A percentile compares a stretch with the other conserved stretches of the same genome.
These are phyloP conservation scores for Hansfordia pulvinata DNA, from an alignment of 2,329 filamentous ascomycete genomes.

Conservation along the genomic window DNA sequence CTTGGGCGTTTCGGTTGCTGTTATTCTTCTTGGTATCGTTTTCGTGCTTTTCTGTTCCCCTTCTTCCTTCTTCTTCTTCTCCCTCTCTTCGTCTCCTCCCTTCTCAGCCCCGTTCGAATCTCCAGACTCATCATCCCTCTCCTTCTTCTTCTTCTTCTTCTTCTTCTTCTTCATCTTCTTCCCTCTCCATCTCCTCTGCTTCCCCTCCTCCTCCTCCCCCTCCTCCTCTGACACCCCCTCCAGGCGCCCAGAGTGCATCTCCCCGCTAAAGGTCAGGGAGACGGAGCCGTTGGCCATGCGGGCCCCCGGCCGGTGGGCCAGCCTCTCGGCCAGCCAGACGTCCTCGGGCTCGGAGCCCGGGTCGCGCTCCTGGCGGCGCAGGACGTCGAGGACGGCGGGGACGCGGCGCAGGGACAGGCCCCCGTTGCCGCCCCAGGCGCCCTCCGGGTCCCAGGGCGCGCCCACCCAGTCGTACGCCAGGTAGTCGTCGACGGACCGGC, in stretches of 20 bases:
- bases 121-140: background rate
- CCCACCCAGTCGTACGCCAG: conserved; percentile 40
- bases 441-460: conserved; percentile 29
- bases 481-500: conserved; percentile 31
- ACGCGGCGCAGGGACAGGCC: conserved; percentile 38
- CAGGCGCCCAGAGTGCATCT: conserved; percentile 25
- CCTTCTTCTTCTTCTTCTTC: background rate
- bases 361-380: conserved; percentile 30
- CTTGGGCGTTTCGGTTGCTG: background rate
- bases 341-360: conserved; percentile 36
- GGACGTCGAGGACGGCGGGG: conserved; percentile 35
- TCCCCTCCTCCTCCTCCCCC: conserved; percentile 7
- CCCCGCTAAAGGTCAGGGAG: conserved; percentile 34
- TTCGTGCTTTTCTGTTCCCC: background rate
- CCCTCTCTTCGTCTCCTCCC: background rate
- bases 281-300: conserved; percentile 37
- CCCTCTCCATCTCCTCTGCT: background rate
- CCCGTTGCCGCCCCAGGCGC: conserved; percentile 34
- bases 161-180: conserved; percentile 1
- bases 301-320: conserved; percentile 32
- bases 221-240: conserved; percentile 12
- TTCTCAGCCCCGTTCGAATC: background rate
- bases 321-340: conserved; percentile 38
- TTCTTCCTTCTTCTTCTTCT: background rate
- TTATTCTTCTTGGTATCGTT: too few species aligned